Conservation (phyloP, 805 yeast species). For the Monosporozyma solicola region DNA sequence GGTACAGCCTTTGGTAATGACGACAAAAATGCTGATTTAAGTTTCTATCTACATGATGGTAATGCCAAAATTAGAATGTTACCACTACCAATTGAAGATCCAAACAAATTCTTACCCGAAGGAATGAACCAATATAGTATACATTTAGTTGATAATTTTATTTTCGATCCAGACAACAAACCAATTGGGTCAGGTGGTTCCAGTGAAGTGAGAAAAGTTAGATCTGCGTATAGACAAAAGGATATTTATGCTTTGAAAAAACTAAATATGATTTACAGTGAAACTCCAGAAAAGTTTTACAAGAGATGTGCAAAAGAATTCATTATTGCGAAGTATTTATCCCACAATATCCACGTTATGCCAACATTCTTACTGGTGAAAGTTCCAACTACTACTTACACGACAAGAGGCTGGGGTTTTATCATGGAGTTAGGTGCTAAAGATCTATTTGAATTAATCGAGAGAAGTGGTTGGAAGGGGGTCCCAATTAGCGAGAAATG, state of each 20-base stretch:
- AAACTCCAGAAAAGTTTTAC: constrained; percentile 58
- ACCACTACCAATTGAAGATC: constrained; percentile 55
- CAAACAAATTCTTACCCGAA: constrained; percentile 51
- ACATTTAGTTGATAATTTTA: constrained; percentile 49
- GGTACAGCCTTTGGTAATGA: constrained; percentile 10
- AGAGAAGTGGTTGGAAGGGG: constrained; percentile 53
- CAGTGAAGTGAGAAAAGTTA: constrained; percentile 50
- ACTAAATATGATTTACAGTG: constrained; percentile 51
- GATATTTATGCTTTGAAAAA: constrained; percentile 59
- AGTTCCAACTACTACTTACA: constrained; percentile 45
- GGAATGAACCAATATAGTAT: constrained; percentile 41
- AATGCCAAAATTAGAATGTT: constrained; percentile 38
- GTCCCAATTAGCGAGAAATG: constrained; percentile 43
- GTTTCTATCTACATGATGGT: constrained; percentile 31
- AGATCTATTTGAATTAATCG: constrained; percentile 50
- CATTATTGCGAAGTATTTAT: constrained; percentile 46
- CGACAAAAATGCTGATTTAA: constrained; percentile 14
- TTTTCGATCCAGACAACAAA: constrained; percentile 35
- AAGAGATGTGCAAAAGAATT: constrained; percentile 56
- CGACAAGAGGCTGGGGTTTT: constrained; percentile 71
- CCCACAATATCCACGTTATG: constrained; percentile 53
- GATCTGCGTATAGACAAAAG: constrained; percentile 30
- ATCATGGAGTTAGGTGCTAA: constrained; percentile 58
- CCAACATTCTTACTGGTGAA: constrained; percentile 46
- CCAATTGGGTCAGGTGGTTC: constrained; percentile 70